Evolutionary conservation across 148 eudicot genomes (phyloP), one percentile per base, ranked within the genome.

Genomic region (Chenopodium quinoa): DNA sequence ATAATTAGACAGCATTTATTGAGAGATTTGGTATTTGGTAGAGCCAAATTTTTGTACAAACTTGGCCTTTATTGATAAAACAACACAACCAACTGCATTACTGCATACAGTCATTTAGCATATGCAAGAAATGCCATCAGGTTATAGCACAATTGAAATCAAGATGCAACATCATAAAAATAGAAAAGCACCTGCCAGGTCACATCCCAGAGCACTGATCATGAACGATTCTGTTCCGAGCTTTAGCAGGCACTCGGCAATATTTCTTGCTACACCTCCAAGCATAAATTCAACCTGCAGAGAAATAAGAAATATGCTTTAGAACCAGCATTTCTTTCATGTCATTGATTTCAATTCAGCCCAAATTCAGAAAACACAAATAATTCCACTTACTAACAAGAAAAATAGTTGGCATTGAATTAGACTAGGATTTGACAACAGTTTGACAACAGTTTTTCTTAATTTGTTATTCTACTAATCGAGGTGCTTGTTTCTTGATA

Each of bases 201-300:
- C 99, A 83, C 84, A 82, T 79, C 99, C 99, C 44, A 96, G 65
- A 79, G 91, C 97, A 88, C 95, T 92, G 80, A 96, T 90, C 91
- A 93, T 88, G 83, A 75, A 92, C 63, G 91, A 90, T 79, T 85
- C 90, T 14, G 87, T 76, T 76, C 98, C 98, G 80, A 96, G 94
- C 87, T 90, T 96, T 52, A 88, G 80, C 85, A 96, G 86, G 89
- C 98, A 96, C 76, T 96, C 98, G 9, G 95, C 98, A 77, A 96
- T 83, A 85, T 96, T 96, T 86, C 99, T 91, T 71, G 92, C 99
- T 37, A 96, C 99, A 78, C 99, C 99, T 60, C 99, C 99, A 70
- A 86, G 85, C 79, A 89, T 83, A 83, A 85, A 92, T 56, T 83
- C 82, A 62, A 93, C 88, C 99, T 96, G 85, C 73, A 79, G 7